phyloP scores from a whole-genome alignment of 2,329 filamentous ascomycete genomes.

The Coleophoma cylindrospora region DNA sequence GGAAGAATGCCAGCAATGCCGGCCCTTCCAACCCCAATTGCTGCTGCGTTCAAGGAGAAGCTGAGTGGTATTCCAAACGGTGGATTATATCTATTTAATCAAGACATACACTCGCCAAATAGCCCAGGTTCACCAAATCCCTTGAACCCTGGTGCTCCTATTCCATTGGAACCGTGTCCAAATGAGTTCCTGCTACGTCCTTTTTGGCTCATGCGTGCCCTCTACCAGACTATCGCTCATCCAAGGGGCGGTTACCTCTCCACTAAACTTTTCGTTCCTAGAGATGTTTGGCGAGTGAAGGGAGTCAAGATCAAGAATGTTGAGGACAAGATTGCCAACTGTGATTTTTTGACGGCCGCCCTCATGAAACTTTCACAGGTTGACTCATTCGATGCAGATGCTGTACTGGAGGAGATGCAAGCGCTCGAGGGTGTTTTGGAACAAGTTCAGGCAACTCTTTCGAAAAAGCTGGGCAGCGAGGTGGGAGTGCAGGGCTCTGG shows the following conservation, averaged over 20 bases:
- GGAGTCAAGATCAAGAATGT: slow-evolving; percentile 87
- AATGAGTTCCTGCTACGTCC: slow-evolving; percentile 84
- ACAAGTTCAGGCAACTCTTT: slow-evolving; percentile 70
- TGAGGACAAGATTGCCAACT: slow-evolving; percentile 91
- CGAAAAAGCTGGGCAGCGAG: slow-evolving; percentile 86
- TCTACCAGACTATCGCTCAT: slow-evolving; percentile 89
- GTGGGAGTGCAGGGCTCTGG: slow-evolving; percentile 76
- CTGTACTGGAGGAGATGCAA: slow-evolving; percentile 92
- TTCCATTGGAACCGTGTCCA: slow-evolving; percentile 85
- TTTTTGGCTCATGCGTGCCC: slow-evolving; percentile 94
- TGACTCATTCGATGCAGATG: slow-evolving; percentile 86
- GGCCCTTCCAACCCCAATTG: slow-evolving; percentile 62
- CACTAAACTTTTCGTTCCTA: slow-evolving; percentile 84
- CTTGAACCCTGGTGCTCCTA: slow-evolving; percentile 59
- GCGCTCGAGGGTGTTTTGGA: slow-evolving; percentile 80
- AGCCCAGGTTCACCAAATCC: slow-evolving; percentile 62
- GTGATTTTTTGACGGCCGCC: slow-evolving; percentile 85
- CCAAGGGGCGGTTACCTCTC: slow-evolving; percentile 89
- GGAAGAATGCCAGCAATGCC: slow-evolving; percentile 51
- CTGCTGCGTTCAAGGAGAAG: slow-evolving; percentile 55
- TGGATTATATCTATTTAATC: slow-evolving; percentile 79
- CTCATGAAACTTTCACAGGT: slow-evolving; percentile 78
- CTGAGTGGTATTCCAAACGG: slow-evolving; percentile 53
- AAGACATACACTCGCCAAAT: slow-evolving; percentile 66
- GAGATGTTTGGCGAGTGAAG: slow-evolving; percentile 90